Percentiles rank a stretch among this genome's conserved stretches.
Conservation (phyloP, 805 yeast species). For the Lipomyces spencermartinsiae region DNA sequence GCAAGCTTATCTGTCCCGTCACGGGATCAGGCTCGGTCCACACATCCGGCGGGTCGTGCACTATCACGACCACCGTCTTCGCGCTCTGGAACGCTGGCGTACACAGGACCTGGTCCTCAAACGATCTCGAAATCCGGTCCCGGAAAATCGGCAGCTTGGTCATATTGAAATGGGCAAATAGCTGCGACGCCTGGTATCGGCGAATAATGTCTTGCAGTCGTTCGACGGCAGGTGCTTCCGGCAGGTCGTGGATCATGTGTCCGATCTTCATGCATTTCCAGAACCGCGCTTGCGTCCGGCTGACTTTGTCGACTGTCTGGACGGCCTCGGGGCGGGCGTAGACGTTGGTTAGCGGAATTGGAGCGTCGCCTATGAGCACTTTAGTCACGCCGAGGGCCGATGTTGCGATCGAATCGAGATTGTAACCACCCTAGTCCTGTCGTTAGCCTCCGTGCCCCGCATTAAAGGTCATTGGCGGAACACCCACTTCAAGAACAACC, state of each 20-base stretch:
- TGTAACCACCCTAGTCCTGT: constrained; percentile 79
- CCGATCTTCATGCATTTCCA: constrained; percentile 89
- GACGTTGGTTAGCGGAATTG: constrained; percentile 68
- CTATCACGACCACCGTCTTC: constrained; percentile 68
- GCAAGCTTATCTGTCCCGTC: constrained; percentile 76
- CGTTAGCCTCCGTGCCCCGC: neutral
- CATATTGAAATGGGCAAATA: constrained; percentile 62
- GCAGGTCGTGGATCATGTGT: constrained; percentile 43
- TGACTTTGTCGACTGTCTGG: constrained; percentile 80
- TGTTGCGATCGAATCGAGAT: constrained; percentile 84
- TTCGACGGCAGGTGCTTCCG: constrained; percentile 35
- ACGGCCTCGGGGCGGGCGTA: constrained; percentile 80
- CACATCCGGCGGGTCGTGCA: constrained; percentile 91
- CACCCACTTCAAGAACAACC: constrained; percentile 70
- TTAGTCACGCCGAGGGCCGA: constrained; percentile 93
- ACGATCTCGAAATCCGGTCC: constrained; percentile 54
- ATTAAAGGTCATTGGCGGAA: constrained; percentile 48
- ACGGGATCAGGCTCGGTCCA: constrained; percentile 87
- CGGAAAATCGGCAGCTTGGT: constrained; percentile 69
- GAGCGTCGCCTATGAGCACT: constrained; percentile 92
- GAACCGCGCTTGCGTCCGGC: constrained; percentile 77
- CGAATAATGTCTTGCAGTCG: constrained; percentile 75
- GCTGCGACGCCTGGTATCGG: constrained; percentile 63
- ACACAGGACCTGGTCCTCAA: constrained; percentile 71
- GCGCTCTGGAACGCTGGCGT: constrained; percentile 66